Conservation (phyloP, 306 rosid genomes). For the Amphicarpaea edgeworthii region DNA sequence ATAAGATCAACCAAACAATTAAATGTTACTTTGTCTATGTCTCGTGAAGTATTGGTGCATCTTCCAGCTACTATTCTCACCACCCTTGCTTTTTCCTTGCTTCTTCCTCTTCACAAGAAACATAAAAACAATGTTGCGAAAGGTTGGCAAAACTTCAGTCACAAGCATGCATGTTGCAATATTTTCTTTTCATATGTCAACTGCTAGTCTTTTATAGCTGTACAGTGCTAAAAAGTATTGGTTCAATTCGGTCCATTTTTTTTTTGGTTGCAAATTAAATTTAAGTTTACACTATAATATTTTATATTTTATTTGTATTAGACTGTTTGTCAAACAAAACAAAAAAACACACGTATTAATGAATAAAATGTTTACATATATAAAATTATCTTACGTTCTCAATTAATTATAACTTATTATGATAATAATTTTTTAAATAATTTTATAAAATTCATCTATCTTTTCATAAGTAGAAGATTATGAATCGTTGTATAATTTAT, state of each 20-base stretch:
- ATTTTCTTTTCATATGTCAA: not conserved
- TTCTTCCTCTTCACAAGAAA: not conserved
- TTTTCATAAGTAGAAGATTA: too few species aligned
- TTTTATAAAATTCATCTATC: too few species aligned
- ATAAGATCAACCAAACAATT: too few species aligned
- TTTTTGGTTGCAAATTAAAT: not conserved
- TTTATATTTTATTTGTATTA: not conserved
- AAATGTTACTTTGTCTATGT: too few species aligned
- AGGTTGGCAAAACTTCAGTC: constrained; percentile 6
- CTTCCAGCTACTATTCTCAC: not conserved
- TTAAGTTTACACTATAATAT: not conserved
- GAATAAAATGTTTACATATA: too few species aligned
- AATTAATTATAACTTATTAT: too few species aligned
- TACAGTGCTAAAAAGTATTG: not conserved
- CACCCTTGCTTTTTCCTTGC: not conserved
- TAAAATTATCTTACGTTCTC: too few species aligned
- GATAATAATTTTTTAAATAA: too few species aligned
- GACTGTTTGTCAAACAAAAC: not conserved
- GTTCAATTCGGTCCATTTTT: not conserved
- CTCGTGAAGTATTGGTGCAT: not conserved
- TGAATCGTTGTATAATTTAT: too few species aligned
- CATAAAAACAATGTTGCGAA: not conserved
- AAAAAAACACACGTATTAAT: not conserved
- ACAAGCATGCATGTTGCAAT: not conserved
- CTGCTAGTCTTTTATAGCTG: not conserved